Percentiles rank a stretch among this genome's conserved stretches.
These are phyloP conservation scores for Xylariales sp. DNA, from an alignment of 2,329 filamentous ascomycete species.

Conservation along the genomic window DNA sequence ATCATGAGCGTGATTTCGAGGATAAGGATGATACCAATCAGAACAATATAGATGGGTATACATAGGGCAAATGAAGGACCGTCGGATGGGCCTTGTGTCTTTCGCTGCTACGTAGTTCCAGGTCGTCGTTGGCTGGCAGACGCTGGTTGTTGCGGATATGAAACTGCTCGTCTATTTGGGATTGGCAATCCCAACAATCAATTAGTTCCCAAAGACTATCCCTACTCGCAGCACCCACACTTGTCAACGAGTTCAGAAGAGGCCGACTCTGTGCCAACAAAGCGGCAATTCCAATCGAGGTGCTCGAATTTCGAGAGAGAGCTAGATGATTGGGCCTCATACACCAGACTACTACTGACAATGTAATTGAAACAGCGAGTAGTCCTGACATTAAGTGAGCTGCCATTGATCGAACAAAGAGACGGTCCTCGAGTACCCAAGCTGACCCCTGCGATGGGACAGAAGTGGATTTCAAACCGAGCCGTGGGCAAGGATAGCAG, in stretches of 20 bases:
- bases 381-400: conserved; percentile 27
- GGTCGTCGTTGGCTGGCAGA: conserved; percentile 5
- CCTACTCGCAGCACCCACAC: conserved; percentile 28
- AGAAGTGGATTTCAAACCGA: conserved; percentile 20
- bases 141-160: conserved; percentile 17
- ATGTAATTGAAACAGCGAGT: conserved; percentile 21
- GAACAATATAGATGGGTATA: conserved; percentile 19
- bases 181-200: conserved; percentile 20
- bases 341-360: conserved; percentile 17
- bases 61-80: conserved; percentile 25
- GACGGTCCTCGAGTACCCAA: conserved; percentile 23
- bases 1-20: conserved; percentile 28
- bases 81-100: conserved; percentile 21
- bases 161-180: conserved; percentile 17
- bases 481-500: conserved; percentile 27
- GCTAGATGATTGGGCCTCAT: conserved; percentile 26
- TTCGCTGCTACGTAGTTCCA: conserved; percentile 13
- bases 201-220: conserved; percentile 23
- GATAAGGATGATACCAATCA: conserved; percentile 26
- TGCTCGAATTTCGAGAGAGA: conserved; percentile 30
- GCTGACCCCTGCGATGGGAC: conserved; percentile 19
- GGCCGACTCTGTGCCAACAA: conserved; percentile 31
- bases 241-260: conserved; percentile 29
- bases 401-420: conserved; percentile 24
- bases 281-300: conserved; percentile 30